Conservation (phyloP, 805 yeast genomes). For the Schizosaccharomyces japonicus region DNA sequence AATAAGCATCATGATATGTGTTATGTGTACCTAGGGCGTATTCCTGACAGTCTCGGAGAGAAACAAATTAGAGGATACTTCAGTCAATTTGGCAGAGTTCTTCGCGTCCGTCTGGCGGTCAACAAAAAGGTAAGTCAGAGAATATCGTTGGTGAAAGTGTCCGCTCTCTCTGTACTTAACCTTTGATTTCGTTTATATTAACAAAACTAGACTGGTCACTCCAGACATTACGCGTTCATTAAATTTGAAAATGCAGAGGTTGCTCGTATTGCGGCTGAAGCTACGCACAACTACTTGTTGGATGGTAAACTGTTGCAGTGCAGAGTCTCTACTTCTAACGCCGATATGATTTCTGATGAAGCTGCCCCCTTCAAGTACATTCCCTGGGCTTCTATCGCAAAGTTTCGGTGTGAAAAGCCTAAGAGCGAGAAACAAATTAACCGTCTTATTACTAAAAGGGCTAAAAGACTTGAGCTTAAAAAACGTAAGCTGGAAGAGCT, state of each 20-base stretch:
- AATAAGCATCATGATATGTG: conserved; percentile 33
- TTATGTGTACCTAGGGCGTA: conserved; percentile 68
- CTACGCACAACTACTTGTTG: conserved; percentile 83
- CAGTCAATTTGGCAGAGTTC: conserved; percentile 69
- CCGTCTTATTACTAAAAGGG: conserved; percentile 25
- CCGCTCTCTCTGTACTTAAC: no score
- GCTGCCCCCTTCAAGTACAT: conserved; percentile 23
- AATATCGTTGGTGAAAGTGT: neutral
- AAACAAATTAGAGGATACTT: conserved; percentile 47
- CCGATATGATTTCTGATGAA: conserved; percentile 33
- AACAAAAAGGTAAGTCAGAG: conserved; percentile 30
- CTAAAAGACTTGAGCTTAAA: conserved; percentile 22
- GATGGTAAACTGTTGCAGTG: conserved; percentile 73
- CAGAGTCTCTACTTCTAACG: conserved; percentile 24
- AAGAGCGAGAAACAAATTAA: conserved; percentile 36
- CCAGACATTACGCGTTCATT: conserved; percentile 77
- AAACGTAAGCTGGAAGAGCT: conserved; percentile 26
- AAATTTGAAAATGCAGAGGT: conserved; percentile 56
- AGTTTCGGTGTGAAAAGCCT: conserved; percentile 30
- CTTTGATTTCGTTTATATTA: no score
- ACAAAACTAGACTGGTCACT: conserved; percentile 37
- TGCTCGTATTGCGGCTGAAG: conserved; percentile 73
- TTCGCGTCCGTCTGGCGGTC: conserved; percentile 57
- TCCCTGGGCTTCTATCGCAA: conserved; percentile 35
- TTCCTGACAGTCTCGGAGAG: conserved; percentile 85